A percentile compares a stretch with the other conserved stretches of the same genome.
These are phyloP conservation scores for Bacterosira constricta DNA, from an alignment of 108 stramenopile species.

Conservation along the genomic window DNA sequence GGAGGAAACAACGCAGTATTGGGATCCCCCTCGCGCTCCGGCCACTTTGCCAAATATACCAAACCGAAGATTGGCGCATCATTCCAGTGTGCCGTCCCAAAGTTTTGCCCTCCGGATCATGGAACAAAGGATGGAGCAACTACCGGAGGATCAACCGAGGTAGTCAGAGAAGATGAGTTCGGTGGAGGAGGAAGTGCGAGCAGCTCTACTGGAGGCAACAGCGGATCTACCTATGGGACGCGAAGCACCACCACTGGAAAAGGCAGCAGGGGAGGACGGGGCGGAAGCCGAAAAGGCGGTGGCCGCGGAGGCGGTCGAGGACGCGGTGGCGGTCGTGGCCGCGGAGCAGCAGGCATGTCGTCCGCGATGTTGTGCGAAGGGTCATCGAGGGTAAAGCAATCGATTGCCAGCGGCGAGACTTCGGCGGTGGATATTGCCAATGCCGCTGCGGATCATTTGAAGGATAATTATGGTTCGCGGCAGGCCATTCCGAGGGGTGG, in stretches of 20 bases:
- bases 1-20: not conserved
- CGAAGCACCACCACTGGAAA: conserved; percentile 1
- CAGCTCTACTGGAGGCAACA: not conserved
- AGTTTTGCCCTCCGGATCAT: conserved; percentile 12
- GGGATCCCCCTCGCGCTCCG: conserved; percentile 25
- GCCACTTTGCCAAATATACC: conserved; percentile 46
- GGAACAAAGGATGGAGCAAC: not conserved
- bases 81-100: conserved; percentile 42
- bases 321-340: not conserved
- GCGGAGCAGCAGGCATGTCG: not conserved
- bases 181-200: not conserved
- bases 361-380: not conserved
- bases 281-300: not conserved
- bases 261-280: conserved; percentile 1
- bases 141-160: not conserved
- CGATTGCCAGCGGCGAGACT: conserved; percentile 22
- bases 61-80: conserved; percentile 42
- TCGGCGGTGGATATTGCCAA: conserved; percentile 35
- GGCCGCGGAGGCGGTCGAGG: conserved; percentile 18
- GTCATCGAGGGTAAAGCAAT: conserved; percentile 4
- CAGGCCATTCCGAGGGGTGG: conserved; percentile 43
- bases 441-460: conserved; percentile 31
- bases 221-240: conserved; percentile 1
- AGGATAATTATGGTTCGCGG: conserved; percentile 26
- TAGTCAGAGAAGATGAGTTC: not conserved